Evolutionary conservation across 257 asterid species (phyloP), one percentile per base, ranked within the genome.

Genomic region (Cinchona pubescens): DNA sequence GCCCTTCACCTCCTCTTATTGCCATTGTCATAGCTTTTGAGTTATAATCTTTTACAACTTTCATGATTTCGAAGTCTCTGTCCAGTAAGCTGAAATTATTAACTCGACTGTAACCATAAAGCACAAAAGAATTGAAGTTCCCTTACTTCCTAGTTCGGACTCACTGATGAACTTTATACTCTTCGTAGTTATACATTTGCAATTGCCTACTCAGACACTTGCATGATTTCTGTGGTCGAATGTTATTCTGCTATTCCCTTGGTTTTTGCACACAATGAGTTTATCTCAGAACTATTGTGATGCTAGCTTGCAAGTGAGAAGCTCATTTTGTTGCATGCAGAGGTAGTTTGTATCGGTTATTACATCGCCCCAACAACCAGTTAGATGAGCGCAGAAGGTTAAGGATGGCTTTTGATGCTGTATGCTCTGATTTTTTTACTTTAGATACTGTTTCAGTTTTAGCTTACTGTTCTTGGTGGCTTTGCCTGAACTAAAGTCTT

Each of bases 331-430:
- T 75, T 69, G 63, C 79, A 29, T 85, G 79, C 96, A 94, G 98
- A 83, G 98, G 97, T 82, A 94, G 98, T 79, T 85, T 94, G 91
- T 94, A 94, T 86, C 89, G 97, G 80, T 83, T 94, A 79, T 58
- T 94, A 74, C 98, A 94, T 85, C 97, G 98, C 62, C 90, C 97
- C 76, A 90, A 89, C 90, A 91, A 89, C 77, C 98, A 91, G 81
- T 86, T 94, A 76, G 97, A 94, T 69, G 97, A 90, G 76, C 96
- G 97, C 76, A 87, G 95, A 75, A 93, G 97, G 69, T 78, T 94
- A 82, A 94, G 87, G 90, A 88, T 94, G 96, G 97, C 98, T 78
- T 89, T 94, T 78, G 98, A 94, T 83, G 90, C 96, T 69, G 98
- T 94, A 94, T 87, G 92, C 79, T 78, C 69, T 42, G 37, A n/a